Evolutionary conservation across 139 green algal species (phyloP), one percentile per base, ranked within the genome.

Genomic region (Chlorella vulgaris): DNA sequence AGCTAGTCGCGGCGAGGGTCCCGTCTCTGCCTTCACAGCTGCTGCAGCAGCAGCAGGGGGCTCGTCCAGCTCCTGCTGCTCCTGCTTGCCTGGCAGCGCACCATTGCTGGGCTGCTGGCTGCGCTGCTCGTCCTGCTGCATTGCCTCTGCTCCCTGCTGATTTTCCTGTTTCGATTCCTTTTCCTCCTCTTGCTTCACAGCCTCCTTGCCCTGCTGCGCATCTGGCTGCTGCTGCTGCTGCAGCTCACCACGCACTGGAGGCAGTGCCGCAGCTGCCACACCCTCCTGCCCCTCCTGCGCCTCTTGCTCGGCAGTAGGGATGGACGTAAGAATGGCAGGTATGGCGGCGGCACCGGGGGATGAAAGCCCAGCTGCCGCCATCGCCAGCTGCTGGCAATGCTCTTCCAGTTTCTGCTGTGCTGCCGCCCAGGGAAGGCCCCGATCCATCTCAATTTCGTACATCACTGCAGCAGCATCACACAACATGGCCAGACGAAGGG

Each of bases 391-490:
- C 33, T 69, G 28, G 35, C 69, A 43, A 61, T 82, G 70, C 38
- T 67, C 22, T 42, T 83, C 76, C 74, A 92, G 81, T 66, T 86
- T 58, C 68, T 42, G 28, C 38, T 55, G 29, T 4, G 89, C 86
- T 4, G 69, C 71, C 10, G 80, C 78, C 81, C 80, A 93, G 68
- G 80, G 75, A 42, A 91, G 39, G 22, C 89, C 89, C 2, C 89
- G 65, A 78, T 93, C 89, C 38, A 92, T 55, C 51, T 83, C 47
- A 3, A 92, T 47, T 2, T 61, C 74, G 66, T 88, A 87, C n/a
- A 89, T 78, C 78, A 90, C 53, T 63, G 87, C 87, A 33, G 78
- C 18, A 61, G 22, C 18, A 21, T 26, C 7, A 31, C 65, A 29
- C 4, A 36, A 1, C 10, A 42, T 29, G 62, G 31, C 31, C 31